Base-by-base conservation (phyloP, 495 filamentous ascomycete species). In the Lineolata rhizophorae region DNA sequence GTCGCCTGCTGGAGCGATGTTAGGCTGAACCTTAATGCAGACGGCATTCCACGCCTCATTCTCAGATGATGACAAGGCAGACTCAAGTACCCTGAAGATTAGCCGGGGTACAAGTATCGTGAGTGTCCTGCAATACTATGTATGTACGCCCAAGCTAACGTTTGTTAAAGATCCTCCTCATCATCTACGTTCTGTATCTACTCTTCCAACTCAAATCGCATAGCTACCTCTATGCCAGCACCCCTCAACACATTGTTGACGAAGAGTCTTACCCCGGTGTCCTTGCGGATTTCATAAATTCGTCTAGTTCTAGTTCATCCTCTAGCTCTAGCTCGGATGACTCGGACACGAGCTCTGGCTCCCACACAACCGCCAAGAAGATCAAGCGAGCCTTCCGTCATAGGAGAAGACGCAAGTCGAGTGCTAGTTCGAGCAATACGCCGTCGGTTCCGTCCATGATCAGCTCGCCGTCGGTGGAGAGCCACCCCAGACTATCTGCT, bases 1-100 rank as follows among this genome's bases (percentile, higher is more conserved):
- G 25, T 30, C 6, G 17, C 28, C 6, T 12, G 14, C 14, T 30
- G 6, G 6, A 30, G 18, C 32, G 30, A n/a, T 6, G 6, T 25
- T 25, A n/a, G n/a, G 35, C 5, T 20, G 15, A 10, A 32, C 3
- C 20, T 11, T 3, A 24, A 2, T 33, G 13, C 38, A 77, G 60
- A 91, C 83, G 26, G 83, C 81, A 6, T 91, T 91, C 54, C 80
- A 91, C 45, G 75, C 79, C n/a, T 83, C 81, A 0, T 91, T 79
- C 51, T 70, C 55, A 25, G 60, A 70, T 43, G 46, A 43, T n/a
- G 40, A 18, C 0, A 51, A 60, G 8, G 83, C 83, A 8, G 72
- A 85, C 43, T 46, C 37, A 8, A 56, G 70, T 30, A 80, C 80
- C 0, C 55, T 90, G 28, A 71, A 81, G 51, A 74, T 93, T 31